phyloP scores from a whole-genome alignment of 1,284 basidiomycete genomes.

The Megacollybia platyphylla region DNA sequence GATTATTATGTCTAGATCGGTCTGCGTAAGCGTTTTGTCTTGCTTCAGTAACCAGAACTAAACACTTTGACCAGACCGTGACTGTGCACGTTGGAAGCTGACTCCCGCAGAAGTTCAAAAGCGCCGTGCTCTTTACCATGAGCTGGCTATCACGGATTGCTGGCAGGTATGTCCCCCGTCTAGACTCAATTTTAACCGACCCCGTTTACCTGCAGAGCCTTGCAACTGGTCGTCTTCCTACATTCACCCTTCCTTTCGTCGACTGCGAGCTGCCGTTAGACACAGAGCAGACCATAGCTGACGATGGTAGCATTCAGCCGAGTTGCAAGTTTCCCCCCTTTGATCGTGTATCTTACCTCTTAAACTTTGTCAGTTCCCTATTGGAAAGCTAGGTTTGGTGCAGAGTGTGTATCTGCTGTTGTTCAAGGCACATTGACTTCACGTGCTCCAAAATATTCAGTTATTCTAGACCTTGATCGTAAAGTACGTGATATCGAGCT shows the following conservation, averaged over 20 bases:
- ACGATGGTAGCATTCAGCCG: slow-evolving; percentile 35
- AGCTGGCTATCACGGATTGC: slow-evolving; percentile 54
- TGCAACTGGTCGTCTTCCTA: slow-evolving; percentile 52
- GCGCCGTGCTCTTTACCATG: slow-evolving; percentile 61
- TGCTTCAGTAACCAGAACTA: slow-evolving; percentile 1
- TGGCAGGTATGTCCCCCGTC: slow-evolving; percentile 37
- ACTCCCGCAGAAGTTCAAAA: slow-evolving; percentile 49
- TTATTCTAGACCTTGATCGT: slow-evolving; percentile 49
- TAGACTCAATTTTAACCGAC: background rate
- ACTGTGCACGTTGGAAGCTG: slow-evolving; percentile 55
- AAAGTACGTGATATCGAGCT: slow-evolving; percentile 51
- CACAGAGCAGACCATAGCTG: slow-evolving; percentile 34
- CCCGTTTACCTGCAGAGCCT: slow-evolving; percentile 26
- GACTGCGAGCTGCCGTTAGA: slow-evolving; percentile 52
- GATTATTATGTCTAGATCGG: slow-evolving; percentile 31
- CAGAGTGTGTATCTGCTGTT: slow-evolving; percentile 51
- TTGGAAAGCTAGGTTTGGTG: slow-evolving; percentile 64
- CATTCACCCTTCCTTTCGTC: slow-evolving; percentile 52
- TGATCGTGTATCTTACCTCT: slow-evolving; percentile 1
- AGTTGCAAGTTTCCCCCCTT: slow-evolving; percentile 32
- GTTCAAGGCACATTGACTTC: slow-evolving; percentile 54
- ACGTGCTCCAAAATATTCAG: slow-evolving; percentile 50
- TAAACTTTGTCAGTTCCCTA: slow-evolving; percentile 33
- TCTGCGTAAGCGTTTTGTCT: slow-evolving; percentile 32
- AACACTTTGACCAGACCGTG: slow-evolving; percentile 34